Evolutionary conservation across 768 basidiomycete species (phyloP).

Genomic region (Coprinopsis strossmayeri): DNA sequence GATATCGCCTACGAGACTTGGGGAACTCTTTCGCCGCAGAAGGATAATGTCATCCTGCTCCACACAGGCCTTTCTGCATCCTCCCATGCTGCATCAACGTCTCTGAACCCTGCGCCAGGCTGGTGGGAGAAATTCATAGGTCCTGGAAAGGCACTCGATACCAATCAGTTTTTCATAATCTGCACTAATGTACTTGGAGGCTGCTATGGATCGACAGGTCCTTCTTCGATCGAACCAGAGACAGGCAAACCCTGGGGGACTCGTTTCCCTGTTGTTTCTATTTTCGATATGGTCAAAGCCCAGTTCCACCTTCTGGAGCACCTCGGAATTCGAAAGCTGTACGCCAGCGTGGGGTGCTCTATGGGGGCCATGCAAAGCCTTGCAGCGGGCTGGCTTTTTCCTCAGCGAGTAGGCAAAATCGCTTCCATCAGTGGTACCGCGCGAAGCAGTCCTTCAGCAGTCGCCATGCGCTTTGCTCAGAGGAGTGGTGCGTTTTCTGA

Average conservation of each 20-base stretch:
- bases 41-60: constrained; percentile 88
- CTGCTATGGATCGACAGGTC: constrained; percentile 96
- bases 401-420: constrained; percentile 81
- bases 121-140: constrained; percentile 99
- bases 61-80: constrained; percentile 96
- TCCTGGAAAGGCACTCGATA: constrained; percentile 90
- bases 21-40: constrained; percentile 75
- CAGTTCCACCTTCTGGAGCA: constrained; percentile 85
- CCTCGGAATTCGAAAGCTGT: constrained; percentile 76
- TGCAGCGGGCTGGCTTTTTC: constrained; percentile 89
- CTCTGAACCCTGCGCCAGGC: constrained; percentile 70
- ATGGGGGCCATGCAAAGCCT: constrained; percentile 99
- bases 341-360: constrained; percentile 89
- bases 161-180: constrained; percentile 84
- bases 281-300: constrained; percentile 97
- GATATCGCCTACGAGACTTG: constrained; percentile 97
- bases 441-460: constrained; percentile 82
- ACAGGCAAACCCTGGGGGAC: constrained; percentile 79
- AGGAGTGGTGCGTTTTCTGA: constrained; percentile 63
- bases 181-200: constrained; percentile 97
- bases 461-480: constrained; percentile 96
- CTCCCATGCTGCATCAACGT: constrained; percentile 86
- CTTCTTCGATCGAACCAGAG: constrained; percentile 71
- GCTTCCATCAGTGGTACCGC: constrained; percentile 95
- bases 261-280: constrained; percentile 81